Base-by-base conservation (phyloP, 257 asterid genomes). In the Striga asiatica region DNA sequence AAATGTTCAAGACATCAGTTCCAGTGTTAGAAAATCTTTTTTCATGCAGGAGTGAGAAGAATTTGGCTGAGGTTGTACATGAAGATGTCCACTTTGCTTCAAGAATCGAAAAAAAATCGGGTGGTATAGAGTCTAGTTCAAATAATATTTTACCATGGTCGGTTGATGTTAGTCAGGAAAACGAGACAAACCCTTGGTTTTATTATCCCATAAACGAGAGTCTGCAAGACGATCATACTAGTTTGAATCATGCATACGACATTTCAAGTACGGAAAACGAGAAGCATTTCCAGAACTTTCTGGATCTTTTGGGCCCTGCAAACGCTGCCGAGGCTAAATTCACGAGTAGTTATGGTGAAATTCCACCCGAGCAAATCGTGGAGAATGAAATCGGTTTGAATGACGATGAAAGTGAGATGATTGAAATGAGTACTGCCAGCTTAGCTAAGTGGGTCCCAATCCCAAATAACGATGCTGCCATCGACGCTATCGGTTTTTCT, bases 121-220 rank as follows among this genome's bases (percentile, higher is more conserved):
- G 71, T 53, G 45, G 49, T 9, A 58, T 74, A 50, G 79, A 75
- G 56, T 55, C 77, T 34, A 25, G 61, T 45, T 46, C 74, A 56
- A 53, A 71, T 56, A 78, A 73, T 54, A 56, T 57, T 53, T 37
- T 76, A 6, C 76, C 76, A 1, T 70, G 47, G 24, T 71, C 74
- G 47, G 19, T 70, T 50, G 74, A 66, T 71, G 58, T 74, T 38
- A 70, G 47, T 71, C 79, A 61, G 49, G 80, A 77, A 14, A 79
- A 82, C 61, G 94, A 80, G 31, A 74, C 73, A 59, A 71, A 22
- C 9, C 80, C 80, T 17, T 83, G 94, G 86, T 66, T 83, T 57
- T 67, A 78, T 71, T 71, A 73, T 66, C 35, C 80, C 8, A 27
- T 57, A 16, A 76, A 74, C 34, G 79, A 71, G 50, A 54, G 65